phyloP scores from a whole-genome alignment of 345 rosid genomes.

The Murraya koenigii region DNA sequence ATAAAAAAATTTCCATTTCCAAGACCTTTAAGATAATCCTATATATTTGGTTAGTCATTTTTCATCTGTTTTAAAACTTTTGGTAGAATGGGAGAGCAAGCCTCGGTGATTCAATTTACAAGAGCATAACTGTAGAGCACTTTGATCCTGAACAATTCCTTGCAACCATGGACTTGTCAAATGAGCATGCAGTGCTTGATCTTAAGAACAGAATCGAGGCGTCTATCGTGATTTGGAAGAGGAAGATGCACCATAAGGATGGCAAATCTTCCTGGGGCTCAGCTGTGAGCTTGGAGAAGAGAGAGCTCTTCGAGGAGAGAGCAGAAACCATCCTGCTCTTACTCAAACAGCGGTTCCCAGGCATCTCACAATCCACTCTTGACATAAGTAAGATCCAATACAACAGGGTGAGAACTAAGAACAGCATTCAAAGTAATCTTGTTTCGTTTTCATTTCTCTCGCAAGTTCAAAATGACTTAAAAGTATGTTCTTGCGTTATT shows the following conservation, averaged over 20 bases:
- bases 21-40: not conserved
- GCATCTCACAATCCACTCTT: conserved; percentile 80
- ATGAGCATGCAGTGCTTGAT: conserved; percentile 82
- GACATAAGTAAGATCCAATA: conserved; percentile 89
- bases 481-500: not conserved
- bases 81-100: conserved; percentile 86
- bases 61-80: not conserved
- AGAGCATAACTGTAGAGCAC: conserved; percentile 77
- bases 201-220: conserved; percentile 92
- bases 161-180: conserved; percentile 66
- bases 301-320: conserved; percentile 93
- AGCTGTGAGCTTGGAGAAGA: conserved; percentile 85
- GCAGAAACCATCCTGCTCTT: conserved; percentile 77
- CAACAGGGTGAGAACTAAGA: conserved; percentile 48
- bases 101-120: conserved; percentile 85
- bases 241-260: conserved; percentile 81
- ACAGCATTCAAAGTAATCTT: not conserved
- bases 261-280: conserved; percentile 89
- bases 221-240: conserved; percentile 84
- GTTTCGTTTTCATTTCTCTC: not conserved
- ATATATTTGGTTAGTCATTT: not conserved
- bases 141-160: conserved; percentile 84
- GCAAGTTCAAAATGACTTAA: not conserved
- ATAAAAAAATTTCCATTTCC: not conserved
- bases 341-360: conserved; percentile 84